Percentiles rank a stretch among this genome's conserved stretches.
Evolutionary conservation across 2,329 filamentous ascomycete species (phyloP).

Genomic region (Arthrobotrys entomopaga): DNA sequence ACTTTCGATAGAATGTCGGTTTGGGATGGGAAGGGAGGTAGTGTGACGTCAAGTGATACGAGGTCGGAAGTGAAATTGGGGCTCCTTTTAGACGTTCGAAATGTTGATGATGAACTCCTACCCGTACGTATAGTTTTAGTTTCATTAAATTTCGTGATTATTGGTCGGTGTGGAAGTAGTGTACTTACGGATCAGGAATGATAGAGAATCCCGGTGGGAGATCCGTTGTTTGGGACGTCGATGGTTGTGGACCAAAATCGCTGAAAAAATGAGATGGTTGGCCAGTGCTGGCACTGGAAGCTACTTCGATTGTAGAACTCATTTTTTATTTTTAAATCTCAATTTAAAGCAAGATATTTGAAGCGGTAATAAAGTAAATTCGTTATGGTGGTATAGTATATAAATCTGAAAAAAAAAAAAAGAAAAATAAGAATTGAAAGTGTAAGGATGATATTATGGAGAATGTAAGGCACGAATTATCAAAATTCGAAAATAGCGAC

Average conservation of each 20-base stretch:
- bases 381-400: no score
- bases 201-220: background rate
- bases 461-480: slow-evolving; percentile 1
- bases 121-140: background rate
- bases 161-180: background rate
- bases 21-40: no score
- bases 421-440: background rate
- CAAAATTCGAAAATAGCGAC: no score
- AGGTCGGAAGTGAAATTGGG: background rate
- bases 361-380: no score
- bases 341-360: no score
- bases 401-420: background rate
- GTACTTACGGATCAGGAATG: slow-evolving; percentile 24
- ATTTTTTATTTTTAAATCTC: background rate
- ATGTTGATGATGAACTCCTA: slow-evolving; percentile 23
- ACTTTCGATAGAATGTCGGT: slow-evolving; percentile 1
- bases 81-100: background rate
- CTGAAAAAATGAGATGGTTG: slow-evolving; percentile 1
- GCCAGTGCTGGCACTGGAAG: slow-evolving; percentile 1
- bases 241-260: no score
- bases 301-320: background rate
- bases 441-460: background rate
- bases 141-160: background rate
- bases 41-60: background rate
- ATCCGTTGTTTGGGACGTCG: background rate